Percentiles rank a stretch among this genome's conserved stretches.
These are phyloP conservation scores for Rhazya stricta DNA, from an alignment of 257 asterid genomes.

Conservation along the genomic window DNA sequence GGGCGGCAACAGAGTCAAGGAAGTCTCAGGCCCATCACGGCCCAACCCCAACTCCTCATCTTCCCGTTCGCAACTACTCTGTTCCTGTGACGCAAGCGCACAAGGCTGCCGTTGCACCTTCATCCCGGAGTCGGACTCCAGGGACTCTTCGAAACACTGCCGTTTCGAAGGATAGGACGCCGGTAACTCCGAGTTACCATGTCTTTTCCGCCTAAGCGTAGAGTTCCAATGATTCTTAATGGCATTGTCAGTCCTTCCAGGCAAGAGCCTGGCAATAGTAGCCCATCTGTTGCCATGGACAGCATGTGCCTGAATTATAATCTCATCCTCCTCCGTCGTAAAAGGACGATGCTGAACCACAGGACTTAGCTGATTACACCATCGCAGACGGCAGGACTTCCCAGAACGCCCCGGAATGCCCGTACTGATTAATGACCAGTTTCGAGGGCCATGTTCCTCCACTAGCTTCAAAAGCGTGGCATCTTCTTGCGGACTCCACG, in stretches of 20 bases:
- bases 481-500: constrained; percentile 64
- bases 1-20: constrained; percentile 46
- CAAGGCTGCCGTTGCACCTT: constrained; percentile 28
- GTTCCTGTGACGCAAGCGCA: constrained; percentile 39
- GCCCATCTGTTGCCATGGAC: constrained; percentile 63
- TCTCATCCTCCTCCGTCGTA: constrained; percentile 47
- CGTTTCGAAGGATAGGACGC: constrained; percentile 14
- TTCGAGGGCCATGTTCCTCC: constrained; percentile 59
- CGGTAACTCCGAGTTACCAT: not conserved
- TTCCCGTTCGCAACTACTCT: constrained; percentile 31
- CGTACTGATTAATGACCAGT: constrained; percentile 57
- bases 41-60: constrained; percentile 27
- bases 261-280: constrained; percentile 49
- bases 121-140: constrained; percentile 25
- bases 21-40: constrained; percentile 32
- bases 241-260: constrained; percentile 64
- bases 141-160: constrained; percentile 23
- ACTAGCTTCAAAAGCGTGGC: constrained; percentile 38
- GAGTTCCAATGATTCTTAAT: constrained; percentile 67
- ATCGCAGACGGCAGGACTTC: constrained; percentile 65
- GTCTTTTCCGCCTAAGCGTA: constrained; percentile 40
- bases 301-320: constrained; percentile 44
- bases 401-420: constrained; percentile 63
- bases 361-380: constrained; percentile 84
- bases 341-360: constrained; percentile 59